Percentiles rank a stretch among this genome's conserved stretches.
These are phyloP conservation scores for Gentiana dahurica DNA, from an alignment of 257 asterid species.

Conservation along the genomic window DNA sequence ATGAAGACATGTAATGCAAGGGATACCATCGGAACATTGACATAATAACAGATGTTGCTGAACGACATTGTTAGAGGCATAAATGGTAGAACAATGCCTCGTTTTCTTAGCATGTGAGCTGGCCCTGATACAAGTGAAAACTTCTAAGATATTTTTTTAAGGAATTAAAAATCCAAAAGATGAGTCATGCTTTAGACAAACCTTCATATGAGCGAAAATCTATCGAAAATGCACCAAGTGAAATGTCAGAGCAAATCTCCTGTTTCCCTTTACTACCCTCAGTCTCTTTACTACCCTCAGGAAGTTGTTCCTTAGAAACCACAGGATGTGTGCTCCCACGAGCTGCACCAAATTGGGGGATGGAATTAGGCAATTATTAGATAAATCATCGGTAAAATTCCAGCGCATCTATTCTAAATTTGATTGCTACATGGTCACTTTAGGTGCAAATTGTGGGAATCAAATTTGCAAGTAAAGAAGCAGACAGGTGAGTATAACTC, in stretches of 20 bases:
- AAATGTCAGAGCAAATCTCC: conserved; percentile 33
- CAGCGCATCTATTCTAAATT: not conserved
- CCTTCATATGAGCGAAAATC: conserved; percentile 70
- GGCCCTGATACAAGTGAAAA: conserved; percentile 35
- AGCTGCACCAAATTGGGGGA: conserved; percentile 29
- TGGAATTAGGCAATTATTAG: not conserved
- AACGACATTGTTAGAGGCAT: conserved; percentile 78
- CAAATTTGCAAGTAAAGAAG: too few relatives aligned
- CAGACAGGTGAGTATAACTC: too few relatives aligned
- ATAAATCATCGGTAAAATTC: not conserved
- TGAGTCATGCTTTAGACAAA: conserved; percentile 20
- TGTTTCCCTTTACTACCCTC: conserved; percentile 23
- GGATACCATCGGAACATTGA: conserved; percentile 76
- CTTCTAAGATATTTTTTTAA: not conserved
- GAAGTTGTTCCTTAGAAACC: conserved; percentile 50
- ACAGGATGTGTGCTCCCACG: conserved; percentile 61
- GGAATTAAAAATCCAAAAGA: not conserved
- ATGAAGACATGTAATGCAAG: conserved; percentile 13
- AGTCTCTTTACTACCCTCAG: conserved; percentile 36
- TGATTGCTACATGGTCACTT: not conserved
- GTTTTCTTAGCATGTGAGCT: conserved; percentile 32
- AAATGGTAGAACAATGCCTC: conserved; percentile 91
- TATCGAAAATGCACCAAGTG: conserved; percentile 64
- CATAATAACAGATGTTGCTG: conserved; percentile 69
- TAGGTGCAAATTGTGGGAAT: too few relatives aligned